These are phyloP conservation scores for Penicillium hordei DNA, from an alignment of 2,329 filamentous ascomycete genomes.

Conservation along the genomic window DNA sequence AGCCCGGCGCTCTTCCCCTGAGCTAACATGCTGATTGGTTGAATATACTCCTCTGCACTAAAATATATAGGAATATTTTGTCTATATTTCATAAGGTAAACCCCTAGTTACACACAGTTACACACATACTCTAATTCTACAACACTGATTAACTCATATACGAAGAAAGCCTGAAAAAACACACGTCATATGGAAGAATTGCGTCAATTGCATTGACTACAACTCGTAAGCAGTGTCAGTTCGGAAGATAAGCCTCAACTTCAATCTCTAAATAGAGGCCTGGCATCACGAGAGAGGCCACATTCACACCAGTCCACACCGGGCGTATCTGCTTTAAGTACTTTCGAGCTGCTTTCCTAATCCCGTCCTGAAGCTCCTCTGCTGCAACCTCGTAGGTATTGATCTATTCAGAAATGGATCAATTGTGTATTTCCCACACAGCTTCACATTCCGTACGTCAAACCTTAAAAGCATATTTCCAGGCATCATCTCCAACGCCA, in stretches of 20 bases:
- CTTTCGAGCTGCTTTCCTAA: neutral
- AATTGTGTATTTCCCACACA: neutral
- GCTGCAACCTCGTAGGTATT: neutral
- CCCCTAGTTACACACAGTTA: no score
- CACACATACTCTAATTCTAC: neutral
- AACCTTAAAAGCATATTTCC: neutral
- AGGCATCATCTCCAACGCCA: neutral
- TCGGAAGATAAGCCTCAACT: neutral
- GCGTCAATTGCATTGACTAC: no score
- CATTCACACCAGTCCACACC: neutral
- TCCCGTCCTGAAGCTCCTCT: neutral
- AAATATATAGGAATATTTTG: neutral
- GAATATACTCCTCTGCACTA: rapidly evolving
- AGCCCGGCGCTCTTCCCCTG: slow-evolving; percentile 50
- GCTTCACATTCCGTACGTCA: no score
- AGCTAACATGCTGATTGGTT: slow-evolving; percentile 40
- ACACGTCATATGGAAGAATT: neutral
- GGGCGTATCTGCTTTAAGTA: neutral
- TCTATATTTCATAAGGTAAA: no score
- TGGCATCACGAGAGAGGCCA: no score
- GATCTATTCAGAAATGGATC: neutral
- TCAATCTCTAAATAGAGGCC: no score
- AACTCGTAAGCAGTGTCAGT: neutral
- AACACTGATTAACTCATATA: no score
- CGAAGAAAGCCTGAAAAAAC: no score